phyloP scores from a whole-genome alignment of 169 alveolate species.

The Hammondia hammondi region DNA sequence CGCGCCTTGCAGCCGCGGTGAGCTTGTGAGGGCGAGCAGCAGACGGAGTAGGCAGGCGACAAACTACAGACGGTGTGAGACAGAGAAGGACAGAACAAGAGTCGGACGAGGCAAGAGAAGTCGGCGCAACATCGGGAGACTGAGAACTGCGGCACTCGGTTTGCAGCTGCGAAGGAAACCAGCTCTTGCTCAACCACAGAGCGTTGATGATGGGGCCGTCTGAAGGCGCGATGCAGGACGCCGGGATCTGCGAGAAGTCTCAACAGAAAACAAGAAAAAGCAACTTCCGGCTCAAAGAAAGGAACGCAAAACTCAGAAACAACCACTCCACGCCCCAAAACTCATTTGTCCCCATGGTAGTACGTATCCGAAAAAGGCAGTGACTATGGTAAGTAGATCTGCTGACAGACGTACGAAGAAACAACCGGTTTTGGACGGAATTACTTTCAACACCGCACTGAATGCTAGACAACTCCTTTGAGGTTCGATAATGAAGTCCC shows the following conservation, averaged over 20 bases:
- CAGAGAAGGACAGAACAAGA: slow-evolving; percentile 18
- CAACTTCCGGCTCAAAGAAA: not conserved
- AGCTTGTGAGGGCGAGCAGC: not conserved
- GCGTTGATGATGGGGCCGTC: slow-evolving; percentile 25
- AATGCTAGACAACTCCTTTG: too few relatives aligned
- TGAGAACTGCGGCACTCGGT: not conserved
- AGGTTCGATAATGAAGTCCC: too few relatives aligned
- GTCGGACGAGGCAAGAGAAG: not conserved
- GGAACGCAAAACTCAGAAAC: too few relatives aligned
- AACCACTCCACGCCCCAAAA: too few relatives aligned
- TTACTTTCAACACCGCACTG: too few relatives aligned
- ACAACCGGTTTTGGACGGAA: too few relatives aligned
- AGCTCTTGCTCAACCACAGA: not conserved
- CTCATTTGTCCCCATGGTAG: not conserved
- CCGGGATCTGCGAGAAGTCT: not conserved
- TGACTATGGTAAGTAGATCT: not conserved
- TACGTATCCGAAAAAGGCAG: too few relatives aligned
- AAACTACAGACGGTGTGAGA: slow-evolving; percentile 15
- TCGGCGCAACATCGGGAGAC: not conserved
- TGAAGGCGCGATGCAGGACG: not conserved
- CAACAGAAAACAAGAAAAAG: not conserved
- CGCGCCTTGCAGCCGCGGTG: not conserved
- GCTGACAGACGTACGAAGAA: not conserved
- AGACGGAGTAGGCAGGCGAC: not conserved
- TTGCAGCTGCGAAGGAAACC: not conserved